Evolutionary conservation across 257 asterid species (phyloP).

Genomic region (Cinchona pubescens): DNA sequence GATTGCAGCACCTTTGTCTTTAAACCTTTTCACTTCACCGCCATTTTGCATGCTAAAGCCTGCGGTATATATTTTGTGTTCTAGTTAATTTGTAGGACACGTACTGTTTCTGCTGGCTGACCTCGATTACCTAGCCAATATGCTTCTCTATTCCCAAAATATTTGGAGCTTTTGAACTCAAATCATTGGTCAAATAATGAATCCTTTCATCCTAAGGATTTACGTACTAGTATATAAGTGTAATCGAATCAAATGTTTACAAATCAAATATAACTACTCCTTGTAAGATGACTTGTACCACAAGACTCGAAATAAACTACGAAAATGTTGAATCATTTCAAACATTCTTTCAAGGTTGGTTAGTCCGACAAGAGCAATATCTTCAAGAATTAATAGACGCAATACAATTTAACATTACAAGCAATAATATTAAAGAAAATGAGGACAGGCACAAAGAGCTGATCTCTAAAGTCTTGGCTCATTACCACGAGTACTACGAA

Average conservation of each 20-base stretch:
- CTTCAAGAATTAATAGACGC: conserved; percentile 4
- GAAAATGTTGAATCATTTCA: conserved; percentile 13
- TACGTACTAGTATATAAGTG: neutral
- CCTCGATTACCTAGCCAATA: neutral
- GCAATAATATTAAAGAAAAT: neutral
- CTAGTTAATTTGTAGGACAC: neutral
- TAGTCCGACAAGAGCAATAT: conserved; percentile 20
- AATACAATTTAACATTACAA: neutral
- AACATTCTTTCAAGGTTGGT: conserved; percentile 27
- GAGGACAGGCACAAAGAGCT: conserved; percentile 21
- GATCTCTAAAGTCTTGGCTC: conserved; percentile 19
- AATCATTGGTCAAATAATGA: no score
- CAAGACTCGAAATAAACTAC: neutral
- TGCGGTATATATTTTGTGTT: neutral
- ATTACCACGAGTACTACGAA: conserved; percentile 24
- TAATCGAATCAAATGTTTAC: neutral
- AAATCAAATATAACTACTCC: neutral
- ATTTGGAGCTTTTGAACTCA: neutral
- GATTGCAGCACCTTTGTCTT: no score
- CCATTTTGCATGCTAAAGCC: neutral
- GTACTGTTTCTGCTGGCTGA: neutral
- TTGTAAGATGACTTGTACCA: neutral
- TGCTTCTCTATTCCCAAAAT: neutral
- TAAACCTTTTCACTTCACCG: neutral
- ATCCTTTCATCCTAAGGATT: neutral